Conservation (phyloP, 805 yeast species). For the Zygosaccharomyces kombuchaensis region DNA sequence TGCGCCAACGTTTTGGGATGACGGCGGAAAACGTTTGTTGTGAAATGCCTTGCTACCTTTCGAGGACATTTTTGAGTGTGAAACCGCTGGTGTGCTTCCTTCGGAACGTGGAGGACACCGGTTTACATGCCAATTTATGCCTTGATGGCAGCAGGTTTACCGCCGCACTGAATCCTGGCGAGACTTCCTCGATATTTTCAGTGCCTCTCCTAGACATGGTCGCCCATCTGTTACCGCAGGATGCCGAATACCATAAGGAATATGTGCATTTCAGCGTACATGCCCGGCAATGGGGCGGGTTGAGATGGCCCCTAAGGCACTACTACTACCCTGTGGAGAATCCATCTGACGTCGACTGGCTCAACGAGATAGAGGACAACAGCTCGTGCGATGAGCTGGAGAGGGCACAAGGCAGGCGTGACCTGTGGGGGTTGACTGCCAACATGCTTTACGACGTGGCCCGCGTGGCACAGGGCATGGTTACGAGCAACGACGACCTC, state of each 20-base stretch:
- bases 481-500: slow-evolving; percentile 32
- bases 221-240: slow-evolving; percentile 15
- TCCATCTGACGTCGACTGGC: slow-evolving; percentile 56
- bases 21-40: slow-evolving; percentile 52
- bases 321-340: slow-evolving; percentile 56
- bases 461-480: slow-evolving; percentile 42
- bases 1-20: slow-evolving; percentile 47
- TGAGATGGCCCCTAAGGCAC: slow-evolving; percentile 62
- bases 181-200: slow-evolving; percentile 64
- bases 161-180: slow-evolving; percentile 67
- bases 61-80: slow-evolving; percentile 78
- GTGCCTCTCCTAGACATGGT: slow-evolving; percentile 63
- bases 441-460: slow-evolving; percentile 72
- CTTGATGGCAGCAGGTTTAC: slow-evolving; percentile 30
- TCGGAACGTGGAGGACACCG: slow-evolving; percentile 32
- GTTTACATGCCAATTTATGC: slow-evolving; percentile 29
- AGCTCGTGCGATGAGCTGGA: slow-evolving; percentile 51
- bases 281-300: slow-evolving; percentile 62
- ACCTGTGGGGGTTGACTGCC: slow-evolving; percentile 82
- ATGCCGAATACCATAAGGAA: slow-evolving; percentile 25
- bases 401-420: slow-evolving; percentile 44
- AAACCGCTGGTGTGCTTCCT: slow-evolving; percentile 73
- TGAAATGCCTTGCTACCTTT: slow-evolving; percentile 71
- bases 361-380: slow-evolving; percentile 54
- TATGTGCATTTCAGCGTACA: slow-evolving; percentile 32